Evolutionary conservation across 2,329 filamentous ascomycete genomes (phyloP).

Genomic region (Xylariaceae sp.): DNA sequence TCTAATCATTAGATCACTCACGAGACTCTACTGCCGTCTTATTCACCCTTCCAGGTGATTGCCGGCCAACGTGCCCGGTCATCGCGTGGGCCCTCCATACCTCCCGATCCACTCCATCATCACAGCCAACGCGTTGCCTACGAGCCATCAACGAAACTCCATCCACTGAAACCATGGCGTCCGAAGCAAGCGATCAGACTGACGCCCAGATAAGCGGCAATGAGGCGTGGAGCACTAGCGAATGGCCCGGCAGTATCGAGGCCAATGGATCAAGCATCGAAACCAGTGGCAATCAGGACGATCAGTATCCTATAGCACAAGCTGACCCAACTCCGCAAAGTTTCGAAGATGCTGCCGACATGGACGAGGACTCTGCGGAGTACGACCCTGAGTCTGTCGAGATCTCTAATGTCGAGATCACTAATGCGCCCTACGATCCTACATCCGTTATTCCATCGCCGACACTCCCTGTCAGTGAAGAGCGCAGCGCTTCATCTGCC

Average conservation of each 20-base stretch:
- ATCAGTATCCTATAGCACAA: conserved; percentile 42
- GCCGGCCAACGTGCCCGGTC: neutral
- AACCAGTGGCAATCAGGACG: conserved; percentile 53
- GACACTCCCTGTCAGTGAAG: conserved; percentile 25
- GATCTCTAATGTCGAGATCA: conserved; percentile 11
- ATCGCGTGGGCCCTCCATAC: conserved; percentile 1
- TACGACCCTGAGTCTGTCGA: conserved; percentile 53
- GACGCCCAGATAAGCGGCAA: conserved; percentile 22
- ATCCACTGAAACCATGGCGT: conserved; percentile 24
- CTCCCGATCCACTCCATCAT: neutral
- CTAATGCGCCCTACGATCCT: conserved; percentile 42
- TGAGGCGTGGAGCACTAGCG: conserved; percentile 43
- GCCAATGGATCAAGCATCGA: conserved; percentile 49
- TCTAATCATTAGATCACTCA: neutral
- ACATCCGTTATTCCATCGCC: conserved; percentile 44
- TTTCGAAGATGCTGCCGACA: conserved; percentile 45
- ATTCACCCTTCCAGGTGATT: neutral
- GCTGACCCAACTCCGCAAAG: conserved; percentile 42
- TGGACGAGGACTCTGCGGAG: conserved; percentile 50
- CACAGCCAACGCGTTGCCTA: conserved; percentile 3
- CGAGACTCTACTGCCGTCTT: neutral
- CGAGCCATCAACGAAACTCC: neutral
- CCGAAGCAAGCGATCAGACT: conserved; percentile 23
- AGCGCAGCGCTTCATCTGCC: conserved; percentile 30
- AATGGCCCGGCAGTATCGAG: conserved; percentile 50